Evolutionary conservation across 495 filamentous ascomycete genomes (phyloP), one percentile per base, ranked within the genome.

Genomic region (Hamigera avellanea): DNA sequence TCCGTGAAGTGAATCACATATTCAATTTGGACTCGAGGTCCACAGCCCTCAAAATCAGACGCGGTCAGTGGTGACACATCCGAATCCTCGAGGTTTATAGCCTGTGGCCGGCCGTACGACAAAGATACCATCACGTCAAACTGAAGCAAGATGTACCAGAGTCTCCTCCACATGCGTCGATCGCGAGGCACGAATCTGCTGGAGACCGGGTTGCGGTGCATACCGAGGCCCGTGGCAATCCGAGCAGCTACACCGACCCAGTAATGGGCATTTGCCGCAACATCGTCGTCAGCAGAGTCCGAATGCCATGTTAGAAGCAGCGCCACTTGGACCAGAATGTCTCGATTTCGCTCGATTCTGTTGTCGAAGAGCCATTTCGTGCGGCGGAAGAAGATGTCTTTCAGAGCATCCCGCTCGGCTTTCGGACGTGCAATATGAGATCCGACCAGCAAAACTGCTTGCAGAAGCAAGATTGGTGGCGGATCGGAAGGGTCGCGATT

Each of bases 11-110:
- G 56, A 21, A 66, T 66, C 7, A 65, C 60, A 33, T 53, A 67
- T 15, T 66, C 62, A 7, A 56, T 37, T 42, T 65, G 59, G 9
- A 64, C 62, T 15, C 47, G 56, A 13, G 50, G 46, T 2, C 59
- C 62, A 32, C 67, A 69, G 15, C 63, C 62, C 41, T 67, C 54
- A 37, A 71, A 67, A 46, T 71, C 64, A n/a, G 64, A 57, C 18
- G 37, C 37, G 0, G 54, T 61, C 35, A 70, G 44, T 2, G 62
- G 57, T 10, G 58, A 57, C 2, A 68, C 64, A 42, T 70, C 66
- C 9, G 60, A 68, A 37, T 68, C 66, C 23, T 70, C 66, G 23
- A 66, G 46, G 26, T 68, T 68, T 32, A 70, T 66, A 10, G 63
- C 59, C 42, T 65, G 63, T 19, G 67, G 67, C 23, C 67, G 56